phyloP scores from a whole-genome alignment of 768 basidiomycete species.

The Mycena indigotica region DNA sequence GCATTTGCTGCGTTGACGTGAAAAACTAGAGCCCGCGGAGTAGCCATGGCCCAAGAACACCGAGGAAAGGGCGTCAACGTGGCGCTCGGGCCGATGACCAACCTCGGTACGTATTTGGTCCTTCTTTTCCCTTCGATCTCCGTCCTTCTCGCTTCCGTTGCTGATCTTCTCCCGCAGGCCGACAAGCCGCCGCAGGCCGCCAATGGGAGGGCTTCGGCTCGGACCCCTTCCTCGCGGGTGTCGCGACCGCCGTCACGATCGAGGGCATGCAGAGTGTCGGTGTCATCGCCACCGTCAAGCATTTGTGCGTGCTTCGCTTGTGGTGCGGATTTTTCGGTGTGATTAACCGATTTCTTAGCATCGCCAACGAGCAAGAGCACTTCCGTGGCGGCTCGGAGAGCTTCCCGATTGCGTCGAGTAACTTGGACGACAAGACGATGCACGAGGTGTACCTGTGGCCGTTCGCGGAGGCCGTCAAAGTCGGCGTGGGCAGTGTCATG shows the following conservation, averaged over 20 bases:
- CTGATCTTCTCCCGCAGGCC: not conserved
- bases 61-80: conserved; percentile 49
- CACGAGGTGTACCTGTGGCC: conserved; percentile 32
- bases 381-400: conserved; percentile 11
- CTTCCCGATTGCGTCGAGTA: conserved; percentile 27
- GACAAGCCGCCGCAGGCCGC: conserved; percentile 33
- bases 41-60: conserved; percentile 64
- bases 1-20: conserved; percentile 37
- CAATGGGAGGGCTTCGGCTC: conserved; percentile 51
- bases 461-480: conserved; percentile 32
- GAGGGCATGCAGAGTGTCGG: conserved; percentile 40
- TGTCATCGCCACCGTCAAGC: conserved; percentile 40
- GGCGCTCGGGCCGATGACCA: conserved; percentile 31
- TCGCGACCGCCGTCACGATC: conserved; percentile 40
- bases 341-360: conserved; percentile 3
- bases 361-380: conserved; percentile 26
- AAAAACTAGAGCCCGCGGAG: conserved; percentile 52
- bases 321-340: not conserved
- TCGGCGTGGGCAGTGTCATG: conserved; percentile 36
- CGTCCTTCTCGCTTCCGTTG: not conserved
- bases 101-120: conserved; percentile 16
- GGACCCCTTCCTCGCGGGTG: conserved; percentile 47
- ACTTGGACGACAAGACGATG: conserved; percentile 44
- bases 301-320: conserved; percentile 24
- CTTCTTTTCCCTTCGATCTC: not conserved